Percentiles rank a stretch among this genome's conserved stretches.
Evolutionary conservation across 495 filamentous ascomycete genomes (phyloP).

Genomic region (Annulohypoxylon maeteangense): DNA sequence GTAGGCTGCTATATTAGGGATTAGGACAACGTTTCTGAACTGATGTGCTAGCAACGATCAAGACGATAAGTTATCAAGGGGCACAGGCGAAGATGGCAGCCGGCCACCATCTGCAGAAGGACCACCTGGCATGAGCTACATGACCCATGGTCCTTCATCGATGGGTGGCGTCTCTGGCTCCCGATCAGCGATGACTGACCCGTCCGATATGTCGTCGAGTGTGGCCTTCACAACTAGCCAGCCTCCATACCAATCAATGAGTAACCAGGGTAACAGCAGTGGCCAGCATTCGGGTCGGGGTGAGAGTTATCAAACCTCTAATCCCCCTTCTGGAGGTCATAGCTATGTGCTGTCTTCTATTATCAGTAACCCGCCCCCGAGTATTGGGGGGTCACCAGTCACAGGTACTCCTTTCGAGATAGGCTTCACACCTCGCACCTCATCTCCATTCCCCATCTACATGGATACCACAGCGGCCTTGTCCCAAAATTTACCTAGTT

Average conservation of each 20-base stretch:
- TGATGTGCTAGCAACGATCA: conserved; percentile 47
- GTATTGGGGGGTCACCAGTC: conserved; percentile 42
- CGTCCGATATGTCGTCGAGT: conserved; percentile 32
- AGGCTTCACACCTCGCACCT: conserved; percentile 42
- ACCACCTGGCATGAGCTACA: conserved; percentile 19
- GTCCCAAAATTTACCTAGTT: conserved; percentile 37
- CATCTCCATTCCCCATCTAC: conserved; percentile 33
- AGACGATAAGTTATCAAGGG: conserved; percentile 48
- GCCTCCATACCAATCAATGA: conserved; percentile 37
- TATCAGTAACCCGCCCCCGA: conserved; percentile 29
- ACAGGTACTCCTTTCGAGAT: conserved; percentile 36
- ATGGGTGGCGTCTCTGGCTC: conserved; percentile 10
- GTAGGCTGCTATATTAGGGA: conserved; percentile 41
- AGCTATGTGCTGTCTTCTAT: conserved; percentile 37
- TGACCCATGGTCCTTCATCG: conserved; percentile 14
- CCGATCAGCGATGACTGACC: conserved; percentile 18
- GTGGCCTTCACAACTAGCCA: conserved; percentile 29
- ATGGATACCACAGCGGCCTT: conserved; percentile 32
- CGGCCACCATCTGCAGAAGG: conserved; percentile 34
- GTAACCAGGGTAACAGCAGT: conserved; percentile 32
- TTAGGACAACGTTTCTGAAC: neutral
- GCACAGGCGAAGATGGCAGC: conserved; percentile 31
- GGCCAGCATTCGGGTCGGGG: conserved; percentile 24
- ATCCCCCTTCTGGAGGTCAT: conserved; percentile 15
- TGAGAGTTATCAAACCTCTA: conserved; percentile 30